Percentiles rank a stretch among this genome's conserved stretches.
These are phyloP conservation scores for Gleditsia sinensis DNA, from an alignment of 306 rosid species.

Conservation along the genomic window DNA sequence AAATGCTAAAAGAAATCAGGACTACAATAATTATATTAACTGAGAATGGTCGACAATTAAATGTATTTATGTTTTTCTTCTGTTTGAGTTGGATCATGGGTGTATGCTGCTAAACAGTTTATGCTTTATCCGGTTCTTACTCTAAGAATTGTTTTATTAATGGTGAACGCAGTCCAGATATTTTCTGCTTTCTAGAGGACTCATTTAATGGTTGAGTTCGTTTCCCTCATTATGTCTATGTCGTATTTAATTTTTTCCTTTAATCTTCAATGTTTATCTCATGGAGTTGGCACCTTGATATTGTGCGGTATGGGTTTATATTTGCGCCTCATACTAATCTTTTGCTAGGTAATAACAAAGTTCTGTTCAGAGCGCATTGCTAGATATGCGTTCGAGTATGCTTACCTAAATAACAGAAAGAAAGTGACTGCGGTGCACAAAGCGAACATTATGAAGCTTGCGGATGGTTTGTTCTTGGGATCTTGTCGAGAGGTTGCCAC, in stretches of 20 bases:
- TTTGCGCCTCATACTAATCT: slow-evolving; percentile 50
- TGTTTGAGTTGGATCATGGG: too few relatives aligned
- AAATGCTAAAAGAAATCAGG: background rate
- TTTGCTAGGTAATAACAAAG: slow-evolving; percentile 85
- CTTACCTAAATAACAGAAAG: slow-evolving; percentile 89
- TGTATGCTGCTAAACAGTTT: background rate
- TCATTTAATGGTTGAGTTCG: slow-evolving; percentile 17
- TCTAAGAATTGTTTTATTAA: background rate
- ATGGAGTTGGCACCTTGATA: slow-evolving; percentile 19
- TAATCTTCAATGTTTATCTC: slow-evolving; percentile 18
- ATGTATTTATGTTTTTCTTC: background rate
- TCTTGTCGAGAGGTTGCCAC: slow-evolving; percentile 86
- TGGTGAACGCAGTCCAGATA: slow-evolving; percentile 5
- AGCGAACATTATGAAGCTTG: slow-evolving; percentile 95
- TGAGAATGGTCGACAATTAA: background rate
- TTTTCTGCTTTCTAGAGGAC: slow-evolving; percentile 3
- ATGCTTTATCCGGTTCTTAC: background rate
- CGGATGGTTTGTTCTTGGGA: slow-evolving; percentile 85
- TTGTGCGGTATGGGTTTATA: slow-evolving; percentile 9
- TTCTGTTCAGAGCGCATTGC: slow-evolving; percentile 91
- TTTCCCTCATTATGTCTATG: background rate
- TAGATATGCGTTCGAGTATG: slow-evolving; percentile 84
- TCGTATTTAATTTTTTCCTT: background rate
- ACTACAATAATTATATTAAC: background rate
- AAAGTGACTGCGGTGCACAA: slow-evolving; percentile 97